Conservation (phyloP, 2,329 filamentous ascomycete genomes). For the Fusarium sp. region DNA sequence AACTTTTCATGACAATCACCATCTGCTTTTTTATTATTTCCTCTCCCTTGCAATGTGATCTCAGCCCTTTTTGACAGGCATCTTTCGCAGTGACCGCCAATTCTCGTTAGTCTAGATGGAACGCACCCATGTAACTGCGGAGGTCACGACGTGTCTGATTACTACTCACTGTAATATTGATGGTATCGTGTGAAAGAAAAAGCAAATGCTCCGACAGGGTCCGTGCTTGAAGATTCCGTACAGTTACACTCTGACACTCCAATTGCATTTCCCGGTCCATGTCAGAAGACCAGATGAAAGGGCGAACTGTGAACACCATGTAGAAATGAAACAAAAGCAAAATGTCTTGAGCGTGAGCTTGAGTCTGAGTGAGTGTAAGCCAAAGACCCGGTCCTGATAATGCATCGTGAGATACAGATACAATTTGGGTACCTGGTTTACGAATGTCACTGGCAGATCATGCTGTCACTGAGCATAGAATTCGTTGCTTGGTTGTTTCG, state of each 20-base stretch:
- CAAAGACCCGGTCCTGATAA: background rate
- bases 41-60: slow-evolving; percentile 9
- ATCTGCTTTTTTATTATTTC: background rate
- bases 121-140: slow-evolving; percentile 14
- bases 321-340: slow-evolving; percentile 14
- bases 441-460: slow-evolving; percentile 19
- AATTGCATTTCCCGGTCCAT: slow-evolving; percentile 14
- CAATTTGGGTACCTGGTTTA: background rate
- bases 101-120: background rate
- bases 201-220: slow-evolving; percentile 26
- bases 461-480: slow-evolving; percentile 14
- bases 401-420: slow-evolving; percentile 1
- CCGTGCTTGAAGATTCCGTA: slow-evolving; percentile 27
- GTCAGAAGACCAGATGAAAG: slow-evolving; percentile 19
- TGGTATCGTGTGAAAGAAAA: slow-evolving; percentile 17
- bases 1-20: slow-evolving; percentile 5
- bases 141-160: slow-evolving; percentile 8
- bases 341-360: slow-evolving; percentile 16
- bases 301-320: slow-evolving; percentile 15
- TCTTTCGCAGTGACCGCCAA: slow-evolving; percentile 5
- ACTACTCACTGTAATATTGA: too few relatives aligned
- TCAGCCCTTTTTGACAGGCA: slow-evolving; percentile 11
- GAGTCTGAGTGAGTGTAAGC: slow-evolving; percentile 9
- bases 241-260: slow-evolving; percentile 6
- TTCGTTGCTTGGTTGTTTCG: slow-evolving; percentile 26